Evolutionary conservation across 805 yeast genomes (phyloP).

Genomic region (Nakazawaea siamensis): DNA sequence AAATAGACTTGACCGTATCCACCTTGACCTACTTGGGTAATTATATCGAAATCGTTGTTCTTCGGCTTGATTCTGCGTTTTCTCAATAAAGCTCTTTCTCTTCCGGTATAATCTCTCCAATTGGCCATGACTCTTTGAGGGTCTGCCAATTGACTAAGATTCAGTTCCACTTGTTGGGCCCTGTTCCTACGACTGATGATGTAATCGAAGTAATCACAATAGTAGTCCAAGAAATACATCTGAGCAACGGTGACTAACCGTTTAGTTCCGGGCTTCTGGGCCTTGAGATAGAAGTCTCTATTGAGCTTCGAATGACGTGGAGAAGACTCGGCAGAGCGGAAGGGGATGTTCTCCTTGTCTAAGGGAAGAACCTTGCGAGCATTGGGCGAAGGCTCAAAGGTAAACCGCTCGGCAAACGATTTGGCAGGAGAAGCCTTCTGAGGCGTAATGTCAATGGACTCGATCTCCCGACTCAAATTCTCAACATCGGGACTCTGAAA

Average conservation of each 20-base stretch:
- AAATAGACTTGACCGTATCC: slow-evolving; percentile 98
- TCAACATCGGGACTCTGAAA: slow-evolving; percentile 8
- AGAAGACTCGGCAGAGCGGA: slow-evolving; percentile 15
- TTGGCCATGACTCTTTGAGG: slow-evolving; percentile 29
- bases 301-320: slow-evolving; percentile 18
- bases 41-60: slow-evolving; percentile 91
- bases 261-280: slow-evolving; percentile 68
- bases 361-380: slow-evolving; percentile 9
- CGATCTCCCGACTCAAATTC: slow-evolving; percentile 11
- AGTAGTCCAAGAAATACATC: slow-evolving; percentile 88
- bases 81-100: slow-evolving; percentile 79
- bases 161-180: slow-evolving; percentile 56
- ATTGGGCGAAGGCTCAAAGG: slow-evolving; percentile 17
- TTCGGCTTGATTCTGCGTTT: slow-evolving; percentile 87
- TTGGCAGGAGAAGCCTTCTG: slow-evolving; percentile 9
- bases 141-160: slow-evolving; percentile 27
- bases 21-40: slow-evolving; percentile 99
- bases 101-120: slow-evolving; percentile 74
- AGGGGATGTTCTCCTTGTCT: slow-evolving; percentile 29
- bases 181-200: slow-evolving; percentile 82
- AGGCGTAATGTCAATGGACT: slow-evolving; percentile 10
- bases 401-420: slow-evolving; percentile 10
- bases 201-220: slow-evolving; percentile 93
- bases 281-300: slow-evolving; percentile 45
- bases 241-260: slow-evolving; percentile 88